These are phyloP conservation scores for Lithocarpus polystachyus DNA, from an alignment of 306 rosid genomes.

Conservation along the genomic window DNA sequence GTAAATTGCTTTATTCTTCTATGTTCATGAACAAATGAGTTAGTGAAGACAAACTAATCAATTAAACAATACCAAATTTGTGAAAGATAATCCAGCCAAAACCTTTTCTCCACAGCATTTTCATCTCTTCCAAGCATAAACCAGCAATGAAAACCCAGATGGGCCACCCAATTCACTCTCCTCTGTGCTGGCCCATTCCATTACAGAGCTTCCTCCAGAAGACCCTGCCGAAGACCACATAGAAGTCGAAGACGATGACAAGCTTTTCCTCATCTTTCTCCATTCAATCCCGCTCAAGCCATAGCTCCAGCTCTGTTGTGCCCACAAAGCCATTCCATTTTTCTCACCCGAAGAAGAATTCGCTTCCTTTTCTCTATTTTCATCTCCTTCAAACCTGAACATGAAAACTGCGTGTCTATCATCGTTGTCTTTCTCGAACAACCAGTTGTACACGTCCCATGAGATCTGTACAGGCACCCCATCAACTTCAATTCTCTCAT, in stretches of 20 bases:
- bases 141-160: conserved; percentile 67
- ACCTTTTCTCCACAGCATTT: no score
- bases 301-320: conserved; percentile 51
- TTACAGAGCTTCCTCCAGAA: conserved; percentile 61
- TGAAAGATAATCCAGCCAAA: not conserved
- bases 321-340: conserved; percentile 34
- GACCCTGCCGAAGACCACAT: conserved; percentile 77
- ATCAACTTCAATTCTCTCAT: conserved; percentile 54
- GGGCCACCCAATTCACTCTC: conserved; percentile 75
- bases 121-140: conserved; percentile 86
- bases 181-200: conserved; percentile 88
- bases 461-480: conserved; percentile 75
- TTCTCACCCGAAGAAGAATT: conserved; percentile 5
- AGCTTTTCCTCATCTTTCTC: conserved; percentile 62
- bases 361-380: conserved; percentile 9
- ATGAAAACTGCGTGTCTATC: conserved; percentile 76
- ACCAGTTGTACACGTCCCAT: conserved; percentile 93
- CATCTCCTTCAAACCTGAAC: conserved; percentile 75
- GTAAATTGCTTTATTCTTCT: conserved; percentile 24
- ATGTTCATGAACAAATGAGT: conserved; percentile 62
- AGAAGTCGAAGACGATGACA: conserved; percentile 70
- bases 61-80: not conserved
- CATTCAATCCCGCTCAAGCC: conserved; percentile 53
- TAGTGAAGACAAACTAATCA: conserved; percentile 15
- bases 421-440: conserved; percentile 46